phyloP scores from a whole-genome alignment of 768 basidiomycete species.

The Chlorophyllum brunneum region DNA sequence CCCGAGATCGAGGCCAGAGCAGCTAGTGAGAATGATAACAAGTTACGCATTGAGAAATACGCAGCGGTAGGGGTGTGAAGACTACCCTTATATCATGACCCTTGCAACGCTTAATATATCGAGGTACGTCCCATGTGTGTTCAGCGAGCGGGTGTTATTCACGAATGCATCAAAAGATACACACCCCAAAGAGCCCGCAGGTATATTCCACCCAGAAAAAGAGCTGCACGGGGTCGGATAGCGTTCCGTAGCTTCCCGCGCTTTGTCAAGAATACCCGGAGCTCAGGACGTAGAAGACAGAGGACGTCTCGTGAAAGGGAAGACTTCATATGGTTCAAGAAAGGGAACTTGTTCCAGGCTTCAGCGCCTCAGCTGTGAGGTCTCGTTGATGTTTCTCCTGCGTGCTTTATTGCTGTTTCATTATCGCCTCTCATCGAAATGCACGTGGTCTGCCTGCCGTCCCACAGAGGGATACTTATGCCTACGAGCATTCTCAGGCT shows the following conservation, averaged over 20 bases:
- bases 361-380: too few relatives aligned
- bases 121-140: not conserved
- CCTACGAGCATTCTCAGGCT: conserved; percentile 1
- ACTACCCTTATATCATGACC: conserved; percentile 1
- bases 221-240: not conserved
- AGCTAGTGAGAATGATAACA: conserved; percentile 16
- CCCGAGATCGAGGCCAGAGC: conserved; percentile 16
- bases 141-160: not conserved
- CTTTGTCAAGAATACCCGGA: not conserved
- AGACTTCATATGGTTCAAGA: too few relatives aligned
- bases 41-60: conserved; percentile 17
- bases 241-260: conserved; percentile 1
- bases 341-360: conserved; percentile 9
- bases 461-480: not conserved
- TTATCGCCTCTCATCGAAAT: too few relatives aligned
- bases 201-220: conserved; percentile 1
- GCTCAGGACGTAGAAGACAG: not conserved
- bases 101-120: not conserved
- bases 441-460: conserved; percentile 1
- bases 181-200: not conserved
- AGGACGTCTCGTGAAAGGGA: not conserved
- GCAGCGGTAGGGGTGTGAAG: not conserved
- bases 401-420: too few relatives aligned
- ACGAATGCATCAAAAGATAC: not conserved
- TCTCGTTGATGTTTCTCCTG: too few relatives aligned